Conservation (phyloP, 306 rosid genomes). For the Leucaena leucocephala region DNA sequence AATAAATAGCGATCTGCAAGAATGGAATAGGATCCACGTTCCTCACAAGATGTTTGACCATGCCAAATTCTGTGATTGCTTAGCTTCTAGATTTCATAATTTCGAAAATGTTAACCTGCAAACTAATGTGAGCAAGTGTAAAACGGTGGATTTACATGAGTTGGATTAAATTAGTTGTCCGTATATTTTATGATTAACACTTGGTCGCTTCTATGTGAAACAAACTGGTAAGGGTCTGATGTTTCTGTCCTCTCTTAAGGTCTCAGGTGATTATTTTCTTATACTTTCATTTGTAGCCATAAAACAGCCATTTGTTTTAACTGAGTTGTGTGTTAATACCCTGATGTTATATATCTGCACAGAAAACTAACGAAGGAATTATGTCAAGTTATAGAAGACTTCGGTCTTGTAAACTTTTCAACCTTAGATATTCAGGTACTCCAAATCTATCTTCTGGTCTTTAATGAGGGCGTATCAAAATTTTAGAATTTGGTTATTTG, state of each 20-base stretch:
- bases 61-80: slow-evolving; percentile 6
- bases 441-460: slow-evolving; percentile 9
- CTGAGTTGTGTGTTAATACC: background rate
- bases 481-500: slow-evolving; percentile 32
- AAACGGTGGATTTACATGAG: slow-evolving; percentile 16
- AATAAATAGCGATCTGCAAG: background rate
- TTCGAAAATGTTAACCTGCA: slow-evolving; percentile 12
- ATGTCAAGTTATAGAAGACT: slow-evolving; percentile 83
- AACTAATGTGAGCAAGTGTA: slow-evolving; percentile 14
- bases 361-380: slow-evolving; percentile 96
- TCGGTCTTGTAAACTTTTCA: slow-evolving; percentile 71
- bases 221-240: background rate
- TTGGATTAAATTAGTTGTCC: slow-evolving; percentile 19
- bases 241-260: slow-evolving; percentile 1
- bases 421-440: slow-evolving; percentile 94
- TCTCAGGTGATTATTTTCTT: slow-evolving; percentile 10
- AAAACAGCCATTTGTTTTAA: slow-evolving; percentile 9
- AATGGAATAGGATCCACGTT: slow-evolving; percentile 23
- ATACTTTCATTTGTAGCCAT: slow-evolving; percentile 24
- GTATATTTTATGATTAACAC: background rate
- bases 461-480: slow-evolving; percentile 7
- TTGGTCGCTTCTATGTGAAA: background rate
- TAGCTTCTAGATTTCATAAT: slow-evolving; percentile 9
- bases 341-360: slow-evolving; percentile 41
- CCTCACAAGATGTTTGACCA: background rate